These are phyloP conservation scores for Quercus gilva DNA, from an alignment of 306 rosid species.

Conservation along the genomic window DNA sequence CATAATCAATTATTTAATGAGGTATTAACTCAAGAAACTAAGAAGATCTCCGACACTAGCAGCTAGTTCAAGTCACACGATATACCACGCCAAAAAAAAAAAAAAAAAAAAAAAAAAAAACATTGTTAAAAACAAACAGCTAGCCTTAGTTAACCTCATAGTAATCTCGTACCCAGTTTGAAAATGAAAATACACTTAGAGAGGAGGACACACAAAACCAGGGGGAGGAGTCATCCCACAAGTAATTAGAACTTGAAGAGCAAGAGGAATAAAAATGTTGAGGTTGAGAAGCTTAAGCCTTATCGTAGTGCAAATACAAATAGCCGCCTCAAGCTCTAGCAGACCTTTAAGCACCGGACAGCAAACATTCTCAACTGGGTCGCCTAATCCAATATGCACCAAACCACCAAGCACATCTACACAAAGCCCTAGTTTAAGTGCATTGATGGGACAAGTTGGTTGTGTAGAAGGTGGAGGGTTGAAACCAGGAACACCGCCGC, in stretches of 20 bases:
- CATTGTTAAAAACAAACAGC: background rate
- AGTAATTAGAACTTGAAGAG: constrained; percentile 69
- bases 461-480: constrained; percentile 35
- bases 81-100: background rate
- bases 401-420: constrained; percentile 80
- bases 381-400: constrained; percentile 73
- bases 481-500: constrained; percentile 12
- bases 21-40: background rate
- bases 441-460: constrained; percentile 64
- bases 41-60: background rate
- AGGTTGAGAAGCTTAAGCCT: constrained; percentile 75
- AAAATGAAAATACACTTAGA: constrained; percentile 7
- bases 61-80: background rate
- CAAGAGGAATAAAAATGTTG: constrained; percentile 73
- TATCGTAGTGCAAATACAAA: constrained; percentile 79
- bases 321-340: constrained; percentile 85
- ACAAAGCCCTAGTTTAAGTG: constrained; percentile 79
- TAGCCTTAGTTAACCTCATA: background rate
- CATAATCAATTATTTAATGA: background rate
- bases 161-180: background rate
- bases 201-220: constrained; percentile 88
- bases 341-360: constrained; percentile 81
- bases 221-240: constrained; percentile 88
- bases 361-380: constrained; percentile 68
- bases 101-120: background rate